These are phyloP conservation scores for Tripterygium wilfordii DNA, from an alignment of 177 flowering plant species.

Conservation along the genomic window DNA sequence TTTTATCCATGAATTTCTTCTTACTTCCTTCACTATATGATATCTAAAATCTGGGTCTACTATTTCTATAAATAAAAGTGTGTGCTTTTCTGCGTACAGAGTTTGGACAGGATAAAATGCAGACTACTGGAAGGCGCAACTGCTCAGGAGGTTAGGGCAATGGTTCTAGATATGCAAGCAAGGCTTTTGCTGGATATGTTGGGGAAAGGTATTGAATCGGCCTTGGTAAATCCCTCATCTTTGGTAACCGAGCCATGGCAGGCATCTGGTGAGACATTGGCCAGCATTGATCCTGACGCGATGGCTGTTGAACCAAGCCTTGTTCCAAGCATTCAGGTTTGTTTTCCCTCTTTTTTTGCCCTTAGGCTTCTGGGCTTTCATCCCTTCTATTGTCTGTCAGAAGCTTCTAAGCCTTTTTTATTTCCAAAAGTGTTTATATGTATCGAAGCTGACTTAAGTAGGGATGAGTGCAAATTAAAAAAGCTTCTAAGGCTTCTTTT, in stretches of 20 bases:
- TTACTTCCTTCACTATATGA: too few relatives aligned
- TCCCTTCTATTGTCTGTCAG: too few relatives aligned
- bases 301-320: constrained; percentile 94
- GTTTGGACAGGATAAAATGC: constrained; percentile 95
- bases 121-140: constrained; percentile 91
- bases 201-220: constrained; percentile 98
- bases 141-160: constrained; percentile 98
- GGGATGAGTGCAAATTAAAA: too few relatives aligned
- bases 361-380: background rate
- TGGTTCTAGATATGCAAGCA: constrained; percentile 99
- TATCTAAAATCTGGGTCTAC: too few relatives aligned
- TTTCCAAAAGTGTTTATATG: too few relatives aligned
- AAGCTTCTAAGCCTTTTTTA: too few relatives aligned
- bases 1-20: too few relatives aligned
- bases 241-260: constrained; percentile 92
- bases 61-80: too few relatives aligned
- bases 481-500: too few relatives aligned
- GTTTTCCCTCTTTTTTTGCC: constrained; percentile 1
- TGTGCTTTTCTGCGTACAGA: constrained; percentile 31
- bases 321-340: constrained; percentile 80
- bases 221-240: constrained; percentile 85
- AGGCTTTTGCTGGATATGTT: constrained; percentile 95
- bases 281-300: constrained; percentile 70
- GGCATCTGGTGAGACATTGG: constrained; percentile 70
- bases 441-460: too few relatives aligned